Evolutionary conservation across 768 basidiomycete genomes (phyloP), one percentile per base, ranked within the genome.

Genomic region (Stropharia rugosoannulata): DNA sequence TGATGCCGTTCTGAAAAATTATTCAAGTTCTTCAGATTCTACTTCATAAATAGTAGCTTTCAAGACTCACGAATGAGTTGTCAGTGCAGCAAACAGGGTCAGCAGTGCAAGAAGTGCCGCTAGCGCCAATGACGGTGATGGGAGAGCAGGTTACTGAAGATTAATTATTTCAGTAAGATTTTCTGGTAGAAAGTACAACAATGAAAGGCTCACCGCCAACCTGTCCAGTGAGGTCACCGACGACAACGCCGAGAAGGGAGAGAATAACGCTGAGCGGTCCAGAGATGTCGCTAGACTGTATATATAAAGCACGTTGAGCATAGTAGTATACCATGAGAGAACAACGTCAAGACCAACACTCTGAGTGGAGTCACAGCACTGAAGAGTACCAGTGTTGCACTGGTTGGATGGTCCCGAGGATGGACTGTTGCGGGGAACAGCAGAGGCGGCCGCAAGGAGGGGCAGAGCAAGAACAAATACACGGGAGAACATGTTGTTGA

Each of bases 71-170:
- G 61, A 69, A 70, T 54, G 41, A 56, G 53, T 69, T 68, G 36
- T 59, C 54, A 22, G 63, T 61, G 69, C 69, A 73, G 62, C 70
- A 72, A 41, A 69, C 69, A 25, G 68, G 62, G 45, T 72, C 66
- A 13, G 60, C 59, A 41, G 55, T 40, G 62, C 67, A 69, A 13
- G 60, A 61, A 44, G 39, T 62, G 22, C 68, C 62, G 11, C 57
- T 57, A 40, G 51, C 49, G 8, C 70, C 70, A 49, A 71, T 52
- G 51, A 69, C 54, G 29, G 59, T 60, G 55, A 74, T 61, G 25
- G 73, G 73, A 41, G 61, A 62, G 64, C 73, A 74, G 50, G 51
- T 66, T 9, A 73, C 61, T 64, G 19, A 5, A 15, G 16, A 22
- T 45, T 25, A 38, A 25, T 13, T 57, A 11, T 60, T 12, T 46